Evolutionary conservation across 2,329 filamentous ascomycete genomes (phyloP).

Genomic region (Diaporthe humulicola): DNA sequence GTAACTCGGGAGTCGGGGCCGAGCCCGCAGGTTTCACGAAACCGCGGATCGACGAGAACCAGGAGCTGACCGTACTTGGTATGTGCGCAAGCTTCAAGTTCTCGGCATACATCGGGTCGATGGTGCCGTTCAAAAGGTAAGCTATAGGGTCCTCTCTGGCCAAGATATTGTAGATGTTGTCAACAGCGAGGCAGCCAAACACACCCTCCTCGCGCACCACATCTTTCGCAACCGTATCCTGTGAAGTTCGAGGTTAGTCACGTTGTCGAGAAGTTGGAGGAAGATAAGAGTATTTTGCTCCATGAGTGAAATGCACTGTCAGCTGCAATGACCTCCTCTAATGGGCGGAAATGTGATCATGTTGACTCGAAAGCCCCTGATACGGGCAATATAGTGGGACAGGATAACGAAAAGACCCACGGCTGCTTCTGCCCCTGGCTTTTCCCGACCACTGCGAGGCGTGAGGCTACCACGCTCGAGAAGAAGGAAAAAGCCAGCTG

Average conservation of each 20-base stretch:
- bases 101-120: constrained; percentile 84
- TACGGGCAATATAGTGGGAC: background rate
- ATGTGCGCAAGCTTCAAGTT: constrained; percentile 84
- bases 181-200: constrained; percentile 92
- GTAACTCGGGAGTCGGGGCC: constrained; percentile 45
- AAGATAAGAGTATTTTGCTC: background rate
- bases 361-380: background rate
- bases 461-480: constrained; percentile 80
- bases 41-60: constrained; percentile 74
- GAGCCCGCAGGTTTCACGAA: constrained; percentile 67
- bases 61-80: constrained; percentile 77
- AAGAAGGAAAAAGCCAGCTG: constrained; percentile 91
- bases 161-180: constrained; percentile 97
- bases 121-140: constrained; percentile 90
- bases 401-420: constrained; percentile 20
- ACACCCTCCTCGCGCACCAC: constrained; percentile 84
- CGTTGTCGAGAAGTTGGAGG: background rate
- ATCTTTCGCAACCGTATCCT: constrained; percentile 65
- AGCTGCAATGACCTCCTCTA: too few species aligned
- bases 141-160: constrained; percentile 81
- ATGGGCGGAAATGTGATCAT: background rate
- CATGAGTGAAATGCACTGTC: too few species aligned
- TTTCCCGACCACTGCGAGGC: constrained; percentile 81
- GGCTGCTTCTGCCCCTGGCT: constrained; percentile 78
- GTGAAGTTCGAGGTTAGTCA: background rate